phyloP scores from a whole-genome alignment of 805 yeast genomes.

The Yarrowia sp. region DNA sequence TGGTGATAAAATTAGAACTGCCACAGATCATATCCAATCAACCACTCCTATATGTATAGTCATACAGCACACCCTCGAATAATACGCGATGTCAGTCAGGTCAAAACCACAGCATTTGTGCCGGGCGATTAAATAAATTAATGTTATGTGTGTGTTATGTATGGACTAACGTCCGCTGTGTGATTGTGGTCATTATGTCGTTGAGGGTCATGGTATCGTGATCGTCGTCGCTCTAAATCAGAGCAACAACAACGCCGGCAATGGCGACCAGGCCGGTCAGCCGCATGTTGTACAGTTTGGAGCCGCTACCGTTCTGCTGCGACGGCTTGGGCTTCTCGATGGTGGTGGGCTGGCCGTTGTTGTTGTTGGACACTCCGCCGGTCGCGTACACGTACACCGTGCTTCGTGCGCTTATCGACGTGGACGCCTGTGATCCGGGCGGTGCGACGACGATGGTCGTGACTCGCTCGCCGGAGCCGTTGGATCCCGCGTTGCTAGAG shows the following conservation, averaged over 20 bases:
- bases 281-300: background rate
- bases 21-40: no score
- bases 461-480: background rate
- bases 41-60: no score
- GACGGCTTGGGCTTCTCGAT: background rate
- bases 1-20: no score
- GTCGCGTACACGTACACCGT: background rate
- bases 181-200: background rate
- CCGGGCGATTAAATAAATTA: conserved; percentile 13
- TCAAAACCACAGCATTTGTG: background rate
- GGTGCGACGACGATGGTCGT: background rate
- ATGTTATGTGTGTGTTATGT: background rate
- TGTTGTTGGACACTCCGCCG: no score
- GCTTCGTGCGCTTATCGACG: background rate
- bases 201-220: background rate
- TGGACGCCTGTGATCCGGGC: background rate
- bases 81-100: background rate
- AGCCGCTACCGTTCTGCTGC: background rate
- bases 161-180: no score
- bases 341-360: conserved; percentile 5
- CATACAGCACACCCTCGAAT: no score
- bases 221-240: background rate
- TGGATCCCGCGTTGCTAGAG: background rate
- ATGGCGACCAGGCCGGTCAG: background rate
- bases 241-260: background rate